phyloP scores from a whole-genome alignment of 805 yeast genomes.

The Candida corydali region DNA sequence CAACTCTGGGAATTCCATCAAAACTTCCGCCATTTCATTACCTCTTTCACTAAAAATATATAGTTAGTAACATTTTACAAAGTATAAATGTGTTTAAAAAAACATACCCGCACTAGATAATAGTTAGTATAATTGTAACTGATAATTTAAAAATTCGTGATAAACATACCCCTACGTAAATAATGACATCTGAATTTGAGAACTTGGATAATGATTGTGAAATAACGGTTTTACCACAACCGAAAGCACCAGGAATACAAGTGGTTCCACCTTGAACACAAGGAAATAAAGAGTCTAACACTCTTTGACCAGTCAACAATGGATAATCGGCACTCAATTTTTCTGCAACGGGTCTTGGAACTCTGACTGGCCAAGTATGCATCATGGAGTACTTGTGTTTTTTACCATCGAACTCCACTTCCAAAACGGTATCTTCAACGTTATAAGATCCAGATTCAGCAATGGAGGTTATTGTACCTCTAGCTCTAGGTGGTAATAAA shows the following conservation, averaged over 20 bases:
- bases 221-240: conserved; percentile 98
- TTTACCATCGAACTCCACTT: conserved; percentile 91
- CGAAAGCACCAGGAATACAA: conserved; percentile 99
- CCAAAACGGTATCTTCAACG: conserved; percentile 84
- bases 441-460: conserved; percentile 89
- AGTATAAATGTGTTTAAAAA: background rate
- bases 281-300: conserved; percentile 94
- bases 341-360: conserved; percentile 97
- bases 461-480: conserved; percentile 91
- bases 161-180: conserved; percentile 68
- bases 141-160: too few relatives aligned
- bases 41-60: conserved; percentile 79
- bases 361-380: conserved; percentile 99
- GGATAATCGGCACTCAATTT: conserved; percentile 93
- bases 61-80: background rate
- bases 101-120: conserved; percentile 1
- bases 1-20: conserved; percentile 99
- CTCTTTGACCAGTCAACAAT: conserved; percentile 97
- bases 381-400: conserved; percentile 81
- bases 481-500: conserved; percentile 94
- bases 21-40: conserved; percentile 98
- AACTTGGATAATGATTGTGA: conserved; percentile 96
- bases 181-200: conserved; percentile 95
- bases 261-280: conserved; percentile 99
- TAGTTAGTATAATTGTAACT: too few relatives aligned